These are phyloP conservation scores for Leccinum variicolor DNA, from an alignment of 768 basidiomycete species.

Conservation along the genomic window DNA sequence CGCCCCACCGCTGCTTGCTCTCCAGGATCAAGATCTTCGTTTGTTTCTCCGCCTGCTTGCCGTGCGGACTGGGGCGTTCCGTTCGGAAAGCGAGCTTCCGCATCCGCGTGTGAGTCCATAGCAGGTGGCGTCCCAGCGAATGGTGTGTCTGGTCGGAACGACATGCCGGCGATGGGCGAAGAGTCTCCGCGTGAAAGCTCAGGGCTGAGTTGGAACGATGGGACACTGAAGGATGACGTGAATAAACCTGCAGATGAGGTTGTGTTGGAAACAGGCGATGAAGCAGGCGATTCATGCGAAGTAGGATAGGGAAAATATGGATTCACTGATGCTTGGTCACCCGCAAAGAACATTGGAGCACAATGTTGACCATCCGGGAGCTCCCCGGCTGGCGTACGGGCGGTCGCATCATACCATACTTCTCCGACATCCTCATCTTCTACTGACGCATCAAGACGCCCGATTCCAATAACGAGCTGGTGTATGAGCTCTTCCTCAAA, in stretches of 20 bases:
- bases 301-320: slow-evolving; percentile 52
- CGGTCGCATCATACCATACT: slow-evolving; percentile 31
- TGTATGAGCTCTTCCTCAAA: slow-evolving; percentile 81
- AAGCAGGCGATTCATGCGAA: slow-evolving; percentile 27
- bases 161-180: slow-evolving; percentile 8
- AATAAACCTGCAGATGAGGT: slow-evolving; percentile 16
- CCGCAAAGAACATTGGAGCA: slow-evolving; percentile 6
- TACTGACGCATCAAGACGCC: slow-evolving; percentile 51
- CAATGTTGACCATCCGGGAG: slow-evolving; percentile 16
- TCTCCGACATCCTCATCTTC: slow-evolving; percentile 36
- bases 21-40: slow-evolving; percentile 40
- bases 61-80: slow-evolving; percentile 12
- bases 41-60: slow-evolving; percentile 26
- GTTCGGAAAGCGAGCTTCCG: slow-evolving; percentile 8
- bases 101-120: slow-evolving; percentile 5
- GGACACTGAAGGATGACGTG: slow-evolving; percentile 9
- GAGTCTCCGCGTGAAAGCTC: slow-evolving; percentile 15
- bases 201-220: slow-evolving; percentile 15
- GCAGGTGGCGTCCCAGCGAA: slow-evolving; percentile 2
- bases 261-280: slow-evolving; percentile 16
- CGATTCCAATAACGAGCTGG: slow-evolving; percentile 89
- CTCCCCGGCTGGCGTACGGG: slow-evolving; percentile 31
- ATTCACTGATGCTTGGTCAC: slow-evolving; percentile 31
- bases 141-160: slow-evolving; percentile 17
- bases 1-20: slow-evolving; percentile 85